Base-by-base conservation (phyloP, 148 eudicot species). In the Vaccinium myrtillus region DNA sequence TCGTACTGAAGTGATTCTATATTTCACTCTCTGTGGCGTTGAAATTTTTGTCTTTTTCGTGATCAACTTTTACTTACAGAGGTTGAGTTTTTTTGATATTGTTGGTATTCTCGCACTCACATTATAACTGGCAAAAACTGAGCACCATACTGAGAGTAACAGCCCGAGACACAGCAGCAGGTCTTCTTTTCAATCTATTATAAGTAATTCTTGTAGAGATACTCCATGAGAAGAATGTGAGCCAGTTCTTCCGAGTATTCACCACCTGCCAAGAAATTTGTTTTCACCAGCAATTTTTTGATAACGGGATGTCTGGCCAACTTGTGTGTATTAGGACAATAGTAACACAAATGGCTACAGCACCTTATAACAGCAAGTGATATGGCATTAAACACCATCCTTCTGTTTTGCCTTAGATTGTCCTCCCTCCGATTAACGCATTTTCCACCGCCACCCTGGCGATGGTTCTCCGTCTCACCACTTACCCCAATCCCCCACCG, bases 371-470 rank as follows among this genome's bases (percentile, higher is more conserved):
- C 1, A 32, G 32, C 43, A 2, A 39, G 43, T 39, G 43, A n/a
- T n/a, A n/a, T n/a, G n/a, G n/a, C n/a, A n/a, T n/a, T n/a, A n/a
- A n/a, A 54, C 50, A 43, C 7, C 27, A 93, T 95, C 85, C 95
- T 19, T 91, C 92, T 21, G 94, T 95, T 50, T 90, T 95, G 11
- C 90, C 97, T 1, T 86, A 96, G 10, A 78, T 90, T 80, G 87
- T 90, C 10, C 91, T 92, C 36, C 92, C 90, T 10, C 86, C 94
- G 51, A 78, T 49, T 55, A 82, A 81, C 82, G 85, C 30, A 82
- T 80, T 63, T 88, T 53, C 83, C 90, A 77, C 85, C 75, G 53
- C 82, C 84, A n/a, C 50, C 83, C 19, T 80, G 86, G 81, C 87
- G 88, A 84, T 82, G 54, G 58, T 71, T 84, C 78, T 67, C 77